Percentiles rank a stretch among this genome's conserved stretches.
These are phyloP conservation scores for Lyophyllum decastes DNA, from an alignment of 768 basidiomycete genomes.

Conservation along the genomic window DNA sequence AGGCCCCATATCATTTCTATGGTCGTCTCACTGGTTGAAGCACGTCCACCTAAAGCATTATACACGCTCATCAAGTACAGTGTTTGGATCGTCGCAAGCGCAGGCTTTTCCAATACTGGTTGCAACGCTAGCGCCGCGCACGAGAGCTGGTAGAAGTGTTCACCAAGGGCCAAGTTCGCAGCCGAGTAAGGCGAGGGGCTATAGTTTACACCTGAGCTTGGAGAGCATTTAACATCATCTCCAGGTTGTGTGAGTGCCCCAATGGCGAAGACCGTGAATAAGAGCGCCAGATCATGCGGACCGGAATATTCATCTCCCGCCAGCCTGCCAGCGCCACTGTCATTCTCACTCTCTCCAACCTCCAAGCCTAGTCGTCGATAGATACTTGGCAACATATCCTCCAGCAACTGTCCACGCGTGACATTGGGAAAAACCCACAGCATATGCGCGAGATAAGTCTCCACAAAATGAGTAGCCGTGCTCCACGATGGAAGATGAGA, in stretches of 20 bases:
- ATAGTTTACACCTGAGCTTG: not conserved
- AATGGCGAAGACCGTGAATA: conserved; percentile 52
- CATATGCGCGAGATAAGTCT: conserved; percentile 48
- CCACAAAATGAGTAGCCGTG: conserved; percentile 44
- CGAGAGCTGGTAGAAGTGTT: conserved; percentile 68
- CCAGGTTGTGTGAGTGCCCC: conserved; percentile 47
- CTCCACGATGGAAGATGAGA: conserved; percentile 55
- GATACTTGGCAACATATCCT: conserved; percentile 41
- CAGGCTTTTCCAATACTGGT: conserved; percentile 71
- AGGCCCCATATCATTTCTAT: conserved; percentile 76
- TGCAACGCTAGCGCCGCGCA: conserved; percentile 66
- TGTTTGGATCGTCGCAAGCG: conserved; percentile 68
- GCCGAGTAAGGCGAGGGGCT: not conserved
- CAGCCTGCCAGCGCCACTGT: not conserved
- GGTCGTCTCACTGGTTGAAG: conserved; percentile 58
- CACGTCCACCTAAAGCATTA: conserved; percentile 68
- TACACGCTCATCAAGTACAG: conserved; percentile 70
- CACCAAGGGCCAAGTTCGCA: conserved; percentile 40
- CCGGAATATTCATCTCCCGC: conserved; percentile 39
- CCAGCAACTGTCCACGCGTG: conserved; percentile 44
- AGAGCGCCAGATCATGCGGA: conserved; percentile 48
- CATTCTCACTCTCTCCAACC: too few relatives aligned
- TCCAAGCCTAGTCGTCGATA: conserved; percentile 27
- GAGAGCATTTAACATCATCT: conserved; percentile 9
- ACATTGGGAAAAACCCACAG: conserved; percentile 57